Conservation (phyloP, 148 eudicot genomes). For the Diospyros lotus region DNA sequence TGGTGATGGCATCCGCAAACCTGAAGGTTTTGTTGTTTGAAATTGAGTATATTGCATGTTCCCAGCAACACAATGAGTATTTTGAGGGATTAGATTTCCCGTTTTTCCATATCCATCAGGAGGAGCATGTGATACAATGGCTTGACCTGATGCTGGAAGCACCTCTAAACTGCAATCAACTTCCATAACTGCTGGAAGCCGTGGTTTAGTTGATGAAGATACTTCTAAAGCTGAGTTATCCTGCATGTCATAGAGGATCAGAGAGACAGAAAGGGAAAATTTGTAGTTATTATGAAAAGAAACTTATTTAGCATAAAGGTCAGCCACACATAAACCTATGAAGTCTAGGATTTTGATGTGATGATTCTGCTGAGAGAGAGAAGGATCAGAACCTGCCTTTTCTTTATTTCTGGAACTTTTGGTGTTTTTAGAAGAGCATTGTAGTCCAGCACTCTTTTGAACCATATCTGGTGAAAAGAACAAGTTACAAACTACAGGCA, state of each 20-base stretch:
- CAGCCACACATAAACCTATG: background rate
- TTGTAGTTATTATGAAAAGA: background rate
- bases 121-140: slow-evolving; percentile 17
- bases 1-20: slow-evolving; percentile 93
- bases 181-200: slow-evolving; percentile 18
- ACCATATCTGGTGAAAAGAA: slow-evolving; percentile 27
- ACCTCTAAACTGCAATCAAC: slow-evolving; percentile 26
- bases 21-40: slow-evolving; percentile 61
- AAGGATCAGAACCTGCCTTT: slow-evolving; percentile 26
- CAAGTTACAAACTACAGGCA: background rate
- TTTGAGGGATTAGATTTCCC: slow-evolving; percentile 22
- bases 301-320: background rate
- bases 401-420: slow-evolving; percentile 28
- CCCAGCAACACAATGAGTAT: slow-evolving; percentile 14
- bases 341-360: slow-evolving; percentile 20
- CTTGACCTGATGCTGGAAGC: slow-evolving; percentile 22
- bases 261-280: background rate
- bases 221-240: slow-evolving; percentile 19
- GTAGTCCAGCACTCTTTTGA: slow-evolving; percentile 33
- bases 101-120: slow-evolving; percentile 19
- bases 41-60: slow-evolving; percentile 21
- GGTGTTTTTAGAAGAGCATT: slow-evolving; percentile 28
- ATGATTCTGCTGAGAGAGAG: slow-evolving; percentile 30
- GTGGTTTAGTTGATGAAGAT: slow-evolving; percentile 23
- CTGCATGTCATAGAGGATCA: slow-evolving; percentile 23